Evolutionary conservation across 1,284 basidiomycete genomes (phyloP).

Genomic region (Sporisorium reilianum): DNA sequence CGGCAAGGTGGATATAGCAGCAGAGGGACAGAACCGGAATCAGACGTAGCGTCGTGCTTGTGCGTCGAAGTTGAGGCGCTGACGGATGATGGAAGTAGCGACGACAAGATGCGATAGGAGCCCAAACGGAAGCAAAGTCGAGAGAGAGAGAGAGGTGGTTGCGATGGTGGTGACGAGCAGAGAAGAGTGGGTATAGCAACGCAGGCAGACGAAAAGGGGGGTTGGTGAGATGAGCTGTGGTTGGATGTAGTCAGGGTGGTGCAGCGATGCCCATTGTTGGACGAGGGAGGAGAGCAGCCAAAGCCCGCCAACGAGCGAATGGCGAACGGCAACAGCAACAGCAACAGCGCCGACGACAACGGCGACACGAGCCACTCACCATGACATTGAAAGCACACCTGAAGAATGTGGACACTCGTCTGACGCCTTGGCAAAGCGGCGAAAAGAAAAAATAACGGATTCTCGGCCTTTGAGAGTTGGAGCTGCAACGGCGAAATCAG

Average conservation of each 20-base stretch:
- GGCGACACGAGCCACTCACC: neutral
- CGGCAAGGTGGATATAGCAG: neutral
- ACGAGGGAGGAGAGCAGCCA: neutral
- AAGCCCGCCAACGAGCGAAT: neutral
- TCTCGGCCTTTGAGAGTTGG: neutral
- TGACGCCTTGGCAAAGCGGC: neutral
- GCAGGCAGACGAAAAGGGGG: neutral
- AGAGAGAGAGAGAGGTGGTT: too few relatives aligned
- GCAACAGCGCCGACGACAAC: neutral
- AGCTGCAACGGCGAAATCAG: slow-evolving; percentile 14
- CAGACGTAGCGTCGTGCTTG: neutral
- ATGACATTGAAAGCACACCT: slow-evolving; percentile 1
- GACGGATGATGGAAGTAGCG: neutral
- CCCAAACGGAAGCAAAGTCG: neutral
- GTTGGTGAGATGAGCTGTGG: neutral
- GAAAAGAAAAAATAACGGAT: too few relatives aligned
- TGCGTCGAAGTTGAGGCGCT: neutral
- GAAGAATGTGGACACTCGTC: slow-evolving; percentile 47
- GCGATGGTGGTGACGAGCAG: neutral
- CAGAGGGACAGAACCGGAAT: neutral
- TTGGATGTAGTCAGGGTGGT: neutral
- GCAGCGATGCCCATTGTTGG: neutral
- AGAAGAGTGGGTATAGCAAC: neutral
- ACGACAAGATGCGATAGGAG: neutral
- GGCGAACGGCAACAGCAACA: neutral